Conservation (phyloP, 352 stramenopile genomes). For the Globisporangium radiosum region DNA sequence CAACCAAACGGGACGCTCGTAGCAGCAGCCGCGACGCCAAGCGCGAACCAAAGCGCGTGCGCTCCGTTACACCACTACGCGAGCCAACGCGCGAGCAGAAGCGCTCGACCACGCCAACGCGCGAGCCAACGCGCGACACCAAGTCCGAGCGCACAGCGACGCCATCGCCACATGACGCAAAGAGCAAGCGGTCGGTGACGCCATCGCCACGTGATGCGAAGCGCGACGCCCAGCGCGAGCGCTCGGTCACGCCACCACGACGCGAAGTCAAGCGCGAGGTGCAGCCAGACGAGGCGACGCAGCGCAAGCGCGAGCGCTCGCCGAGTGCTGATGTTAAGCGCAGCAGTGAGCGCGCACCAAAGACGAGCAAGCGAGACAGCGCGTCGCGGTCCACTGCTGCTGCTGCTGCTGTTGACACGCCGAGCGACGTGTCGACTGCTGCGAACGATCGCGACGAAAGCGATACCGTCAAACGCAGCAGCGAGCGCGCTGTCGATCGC, state of each 20-base stretch:
- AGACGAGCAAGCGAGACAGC: conserved; percentile 2
- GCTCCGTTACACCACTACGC: conserved; percentile 7
- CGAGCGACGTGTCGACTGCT: too few relatives aligned
- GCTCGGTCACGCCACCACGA: background rate
- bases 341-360: conserved; percentile 1
- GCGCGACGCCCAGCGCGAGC: background rate
- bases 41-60: background rate
- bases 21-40: background rate
- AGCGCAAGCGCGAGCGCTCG: conserved; percentile 10
- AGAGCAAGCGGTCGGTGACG: background rate
- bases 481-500: background rate
- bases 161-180: background rate
- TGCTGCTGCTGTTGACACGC: too few relatives aligned
- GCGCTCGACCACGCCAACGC: too few relatives aligned
- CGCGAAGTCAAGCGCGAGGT: background rate
- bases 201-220: background rate
- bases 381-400: too few relatives aligned
- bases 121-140: background rate
- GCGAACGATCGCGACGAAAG: background rate
- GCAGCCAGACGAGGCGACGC: conserved; percentile 3
- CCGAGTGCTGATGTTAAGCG: conserved; percentile 5
- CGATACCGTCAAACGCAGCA: background rate
- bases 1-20: too few relatives aligned
- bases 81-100: background rate
- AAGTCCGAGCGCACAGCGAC: background rate